Conservation (phyloP, 306 rosid species). For the Gastrolobium bilobum region DNA sequence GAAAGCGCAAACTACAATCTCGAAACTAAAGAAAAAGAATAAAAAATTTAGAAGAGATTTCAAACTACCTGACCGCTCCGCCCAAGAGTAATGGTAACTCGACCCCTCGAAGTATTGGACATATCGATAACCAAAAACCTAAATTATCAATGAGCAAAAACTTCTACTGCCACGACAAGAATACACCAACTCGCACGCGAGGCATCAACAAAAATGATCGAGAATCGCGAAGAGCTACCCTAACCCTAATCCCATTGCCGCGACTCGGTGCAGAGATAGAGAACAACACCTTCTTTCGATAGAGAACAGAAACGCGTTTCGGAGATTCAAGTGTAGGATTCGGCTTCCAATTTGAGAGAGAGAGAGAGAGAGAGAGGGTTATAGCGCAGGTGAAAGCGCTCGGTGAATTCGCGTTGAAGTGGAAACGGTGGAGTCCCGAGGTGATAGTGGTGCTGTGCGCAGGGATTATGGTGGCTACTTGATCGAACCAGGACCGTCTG, state of each 20-base stretch:
- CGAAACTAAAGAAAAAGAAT: neutral
- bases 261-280: constrained; percentile 18
- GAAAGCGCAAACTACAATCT: neutral
- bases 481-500: constrained; percentile 46
- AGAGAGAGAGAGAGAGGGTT: neutral
- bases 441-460: constrained; percentile 18
- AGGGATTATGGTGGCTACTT: constrained; percentile 37
- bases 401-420: constrained; percentile 34
- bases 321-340: constrained; percentile 33
- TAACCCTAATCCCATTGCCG: constrained; percentile 48
- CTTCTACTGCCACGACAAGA: constrained; percentile 17
- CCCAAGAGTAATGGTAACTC: constrained; percentile 93
- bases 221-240: constrained; percentile 37
- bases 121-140: constrained; percentile 68
- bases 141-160: constrained; percentile 47
- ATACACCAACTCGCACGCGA: constrained; percentile 9
- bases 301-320: neutral
- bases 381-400: constrained; percentile 12
- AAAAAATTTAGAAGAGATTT: neutral
- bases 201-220: constrained; percentile 39
- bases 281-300: neutral
- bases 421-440: constrained; percentile 46
- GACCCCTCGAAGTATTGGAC: constrained; percentile 75
- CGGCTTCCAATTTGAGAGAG: neutral
- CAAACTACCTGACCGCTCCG: constrained; percentile 81